Evolutionary conservation across 139 green algal genomes (phyloP), one percentile per base, ranked within the genome.

Genomic region (Astrephomene gubernaculifera): DNA sequence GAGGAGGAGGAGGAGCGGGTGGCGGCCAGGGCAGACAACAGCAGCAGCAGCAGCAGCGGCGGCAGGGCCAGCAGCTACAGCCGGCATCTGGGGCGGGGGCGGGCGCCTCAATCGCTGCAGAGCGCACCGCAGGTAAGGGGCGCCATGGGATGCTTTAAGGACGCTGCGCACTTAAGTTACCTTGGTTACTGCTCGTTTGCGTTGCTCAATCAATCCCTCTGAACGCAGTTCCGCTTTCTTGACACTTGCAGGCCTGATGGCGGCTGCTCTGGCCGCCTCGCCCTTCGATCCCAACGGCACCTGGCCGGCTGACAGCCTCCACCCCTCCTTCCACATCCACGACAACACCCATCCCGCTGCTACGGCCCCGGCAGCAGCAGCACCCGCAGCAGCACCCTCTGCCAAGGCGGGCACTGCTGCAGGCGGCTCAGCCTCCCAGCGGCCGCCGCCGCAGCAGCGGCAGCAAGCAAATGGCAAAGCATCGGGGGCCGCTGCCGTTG

Each of bases 211-310:
- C n/a, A n/a, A n/a, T n/a, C 63, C 63, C 10, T 21, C 8, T 49
- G 65, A 35, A 49, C 65, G 29, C 12, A 36, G 35, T 7, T 72
- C 35, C 35, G n/a, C n/a, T n/a, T n/a, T n/a, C n/a, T n/a, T n/a
- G n/a, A n/a, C n/a, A n/a, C n/a, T n/a, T n/a, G 22, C 80, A 74
- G 64, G 22, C 67, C 25, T 70, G 17, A 4, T 81, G 21, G 81
- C 81, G 14, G 54, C 68, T 4, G 81, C 81, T 4, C 44, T 84
- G 36, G 43, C 19, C 0, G 78, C 78, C 5, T 84, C 54, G 17
- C 78, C 78, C 8, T n/a, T 84, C 2, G 78, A 84, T 43, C 78
- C 78, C 63, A 84, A 84, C 78, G 78, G 78, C 4, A 52, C 41
- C 21, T 31, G 61, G 31, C 73, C 53, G 12, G 54, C 19, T 27